Evolutionary conservation across 1,284 basidiomycete genomes (phyloP).

Genomic region (Cutaneotrichosporon daszewskae): DNA sequence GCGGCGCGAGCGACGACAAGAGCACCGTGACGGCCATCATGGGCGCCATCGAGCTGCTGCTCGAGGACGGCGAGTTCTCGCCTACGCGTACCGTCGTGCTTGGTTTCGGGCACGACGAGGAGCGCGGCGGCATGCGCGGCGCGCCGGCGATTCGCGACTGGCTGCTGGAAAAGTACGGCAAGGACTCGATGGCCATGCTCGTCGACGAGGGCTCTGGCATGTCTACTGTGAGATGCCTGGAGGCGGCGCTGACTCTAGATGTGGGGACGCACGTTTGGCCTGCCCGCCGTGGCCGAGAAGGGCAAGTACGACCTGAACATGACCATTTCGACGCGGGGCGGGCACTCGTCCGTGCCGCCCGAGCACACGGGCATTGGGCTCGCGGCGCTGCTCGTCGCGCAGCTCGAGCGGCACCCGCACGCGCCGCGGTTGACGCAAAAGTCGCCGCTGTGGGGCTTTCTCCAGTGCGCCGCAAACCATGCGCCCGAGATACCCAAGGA

Average conservation of each 20-base stretch:
- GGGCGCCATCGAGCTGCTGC: conserved; percentile 42
- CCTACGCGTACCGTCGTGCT: conserved; percentile 44
- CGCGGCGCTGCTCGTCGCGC: conserved; percentile 43
- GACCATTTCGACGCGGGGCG: conserved; percentile 41
- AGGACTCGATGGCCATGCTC: conserved; percentile 41
- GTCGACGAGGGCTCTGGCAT: conserved; percentile 45
- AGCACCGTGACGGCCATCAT: conserved; percentile 45
- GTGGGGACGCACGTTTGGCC: conserved; percentile 37
- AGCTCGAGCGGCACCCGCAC: conserved; percentile 47
- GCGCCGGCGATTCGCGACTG: conserved; percentile 41
- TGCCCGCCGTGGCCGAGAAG: conserved; percentile 42
- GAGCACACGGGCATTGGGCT: conserved; percentile 50
- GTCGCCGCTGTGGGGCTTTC: conserved; percentile 27
- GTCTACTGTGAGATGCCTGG: conserved; percentile 52
- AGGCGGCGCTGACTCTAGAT: conserved; percentile 38
- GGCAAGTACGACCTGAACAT: conserved; percentile 39
- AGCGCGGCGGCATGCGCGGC: conserved; percentile 32
- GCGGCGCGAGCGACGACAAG: conserved; percentile 46
- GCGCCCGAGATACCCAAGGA: conserved; percentile 37
- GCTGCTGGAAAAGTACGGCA: conserved; percentile 43
- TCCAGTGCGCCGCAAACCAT: conserved; percentile 48
- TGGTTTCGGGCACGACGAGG: conserved; percentile 42
- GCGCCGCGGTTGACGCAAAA: conserved; percentile 26
- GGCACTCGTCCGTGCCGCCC: conserved; percentile 50
- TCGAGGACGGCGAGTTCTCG: conserved; percentile 29